phyloP scores from a whole-genome alignment of 208 protist species.

The Leptomonas seymouri region DNA sequence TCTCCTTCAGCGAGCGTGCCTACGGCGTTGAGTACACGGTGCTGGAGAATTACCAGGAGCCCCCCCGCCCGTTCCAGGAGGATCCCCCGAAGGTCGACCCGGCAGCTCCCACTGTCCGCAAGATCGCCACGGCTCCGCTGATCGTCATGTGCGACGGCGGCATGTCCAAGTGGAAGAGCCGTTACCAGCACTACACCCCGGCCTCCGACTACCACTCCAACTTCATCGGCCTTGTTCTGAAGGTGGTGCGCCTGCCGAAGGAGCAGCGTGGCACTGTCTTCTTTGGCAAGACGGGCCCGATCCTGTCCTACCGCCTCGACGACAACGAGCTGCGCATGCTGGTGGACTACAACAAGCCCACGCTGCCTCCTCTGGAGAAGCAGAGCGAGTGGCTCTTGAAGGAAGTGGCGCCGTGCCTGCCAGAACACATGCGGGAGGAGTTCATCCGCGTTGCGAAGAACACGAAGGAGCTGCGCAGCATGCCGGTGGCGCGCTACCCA shows the following conservation, averaged over 20 bases:
- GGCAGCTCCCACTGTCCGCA: slow-evolving; percentile 35
- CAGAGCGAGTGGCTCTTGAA: slow-evolving; percentile 85
- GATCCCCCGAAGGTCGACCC: slow-evolving; percentile 40
- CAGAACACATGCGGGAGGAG: slow-evolving; percentile 66
- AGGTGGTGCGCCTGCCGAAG: slow-evolving; percentile 67
- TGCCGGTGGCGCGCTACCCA: slow-evolving; percentile 81
- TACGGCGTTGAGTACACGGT: slow-evolving; percentile 85
- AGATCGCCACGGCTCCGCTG: slow-evolving; percentile 76
- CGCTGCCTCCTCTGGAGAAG: slow-evolving; percentile 65
- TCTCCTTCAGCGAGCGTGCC: slow-evolving; percentile 60
- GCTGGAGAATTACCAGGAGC: slow-evolving; percentile 54
- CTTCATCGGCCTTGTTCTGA: slow-evolving; percentile 89
- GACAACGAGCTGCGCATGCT: slow-evolving; percentile 79
- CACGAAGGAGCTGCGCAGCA: slow-evolving; percentile 73
- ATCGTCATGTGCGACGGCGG: slow-evolving; percentile 95
- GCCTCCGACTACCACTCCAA: slow-evolving; percentile 84
- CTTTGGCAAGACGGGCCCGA: slow-evolving; percentile 88
- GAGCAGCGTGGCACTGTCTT: slow-evolving; percentile 92
- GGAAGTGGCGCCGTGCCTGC: slow-evolving; percentile 83
- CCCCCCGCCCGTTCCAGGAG: slow-evolving; percentile 53
- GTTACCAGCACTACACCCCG: slow-evolving; percentile 82
- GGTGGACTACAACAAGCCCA: slow-evolving; percentile 86
- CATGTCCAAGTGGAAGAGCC: slow-evolving; percentile 90
- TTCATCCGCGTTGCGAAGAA: slow-evolving; percentile 71
- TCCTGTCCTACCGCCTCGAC: slow-evolving; percentile 92